Conservation (phyloP, 805 yeast genomes). For the Maudiozyma turicensis region DNA sequence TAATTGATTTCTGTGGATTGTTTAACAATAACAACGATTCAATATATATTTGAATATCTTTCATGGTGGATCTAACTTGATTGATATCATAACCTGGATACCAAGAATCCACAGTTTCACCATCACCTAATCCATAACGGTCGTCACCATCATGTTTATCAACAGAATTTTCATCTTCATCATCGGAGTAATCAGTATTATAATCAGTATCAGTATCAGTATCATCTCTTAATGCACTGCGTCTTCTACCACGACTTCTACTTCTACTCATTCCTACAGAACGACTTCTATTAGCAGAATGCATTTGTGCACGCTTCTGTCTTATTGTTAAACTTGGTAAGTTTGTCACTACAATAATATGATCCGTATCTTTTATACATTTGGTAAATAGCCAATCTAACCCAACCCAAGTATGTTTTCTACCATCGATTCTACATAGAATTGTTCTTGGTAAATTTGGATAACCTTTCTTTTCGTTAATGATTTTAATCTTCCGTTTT, state of each 20-base stretch:
- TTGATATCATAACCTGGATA: conserved; percentile 23
- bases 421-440: conserved; percentile 57
- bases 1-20: conserved; percentile 14
- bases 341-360: conserved; percentile 48
- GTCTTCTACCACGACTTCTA: background rate
- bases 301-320: background rate
- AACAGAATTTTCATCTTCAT: background rate
- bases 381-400: conserved; percentile 56
- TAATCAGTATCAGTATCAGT: background rate
- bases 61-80: conserved; percentile 15
- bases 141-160: no score
- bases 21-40: conserved; percentile 9
- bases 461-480: conserved; percentile 16
- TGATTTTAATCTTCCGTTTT: conserved; percentile 14
- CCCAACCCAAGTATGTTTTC: conserved; percentile 76
- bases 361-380: conserved; percentile 55
- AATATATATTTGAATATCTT: conserved; percentile 17
- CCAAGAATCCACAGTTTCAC: conserved; percentile 16
- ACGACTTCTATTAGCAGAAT: background rate
- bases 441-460: conserved; percentile 36
- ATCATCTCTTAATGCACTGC: background rate
- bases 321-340: conserved; percentile 14
- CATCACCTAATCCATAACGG: background rate
- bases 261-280: background rate
- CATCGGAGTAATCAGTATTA: background rate